Evolutionary conservation across 139 green algal genomes (phyloP).

Genomic region (Chlorella sp.): DNA sequence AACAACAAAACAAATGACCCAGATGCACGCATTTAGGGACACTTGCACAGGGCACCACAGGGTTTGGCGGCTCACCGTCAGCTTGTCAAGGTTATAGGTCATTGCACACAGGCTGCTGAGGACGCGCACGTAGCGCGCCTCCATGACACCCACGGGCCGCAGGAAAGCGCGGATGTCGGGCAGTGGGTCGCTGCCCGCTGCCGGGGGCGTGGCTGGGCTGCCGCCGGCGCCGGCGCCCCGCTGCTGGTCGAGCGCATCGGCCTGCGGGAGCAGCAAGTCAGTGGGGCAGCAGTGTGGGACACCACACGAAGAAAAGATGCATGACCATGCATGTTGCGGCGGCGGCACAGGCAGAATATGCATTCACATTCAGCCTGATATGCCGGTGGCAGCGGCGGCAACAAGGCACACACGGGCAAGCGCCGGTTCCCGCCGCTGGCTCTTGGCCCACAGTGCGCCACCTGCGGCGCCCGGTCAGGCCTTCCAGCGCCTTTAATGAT

Average conservation of each 20-base stretch:
- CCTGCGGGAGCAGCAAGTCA: conserved; percentile 2
- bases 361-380: too few species aligned
- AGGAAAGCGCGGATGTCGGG: conserved; percentile 68
- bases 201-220: background rate
- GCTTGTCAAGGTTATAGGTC: conserved; percentile 68
- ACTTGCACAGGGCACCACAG: background rate
- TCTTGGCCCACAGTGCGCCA: too few species aligned
- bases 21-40: background rate
- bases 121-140: conserved; percentile 68
- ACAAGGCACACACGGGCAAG: too few species aligned
- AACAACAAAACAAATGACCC: background rate
- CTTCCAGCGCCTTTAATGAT: too few species aligned
- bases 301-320: too few species aligned
- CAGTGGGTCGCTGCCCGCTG: conserved; percentile 15
- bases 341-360: too few species aligned
- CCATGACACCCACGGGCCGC: conserved; percentile 55
- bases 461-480: too few species aligned
- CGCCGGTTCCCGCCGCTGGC: too few species aligned
- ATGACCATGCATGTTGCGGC: too few species aligned
- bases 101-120: conserved; percentile 62
- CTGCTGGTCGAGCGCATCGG: conserved; percentile 27
- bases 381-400: too few species aligned
- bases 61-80: conserved; percentile 40
- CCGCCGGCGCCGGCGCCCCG: background rate
- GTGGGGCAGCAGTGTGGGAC: background rate